Evolutionary conservation across 345 rosid species (phyloP), one percentile per base, ranked within the genome.

Genomic region (Eucalyptus sideroxylon): DNA sequence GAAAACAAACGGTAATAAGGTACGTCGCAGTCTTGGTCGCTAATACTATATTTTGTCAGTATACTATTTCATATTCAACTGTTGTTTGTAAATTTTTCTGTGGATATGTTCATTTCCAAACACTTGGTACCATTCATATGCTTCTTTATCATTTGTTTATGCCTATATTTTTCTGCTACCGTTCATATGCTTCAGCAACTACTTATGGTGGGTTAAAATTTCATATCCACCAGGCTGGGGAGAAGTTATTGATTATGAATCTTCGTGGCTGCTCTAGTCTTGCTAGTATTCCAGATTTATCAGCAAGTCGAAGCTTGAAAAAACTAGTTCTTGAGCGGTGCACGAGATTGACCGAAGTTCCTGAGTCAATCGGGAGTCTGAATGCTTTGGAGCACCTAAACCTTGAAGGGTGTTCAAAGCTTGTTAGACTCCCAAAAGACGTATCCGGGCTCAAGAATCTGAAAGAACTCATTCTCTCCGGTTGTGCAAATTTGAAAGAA

Each of bases 201-300:
- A 69, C 42, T 69, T 69, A 69, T 17, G 42, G 5, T 34, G 81
- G 81, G 4, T 31, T 17, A 69, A 16, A 31, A 85, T 85, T 50
- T 53, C 87, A 30, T n/a, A 3, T 85, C 55, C 19, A 86, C 27
- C 80, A 88, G 89, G 89, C 45, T 82, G 90, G 87, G 3, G 10
- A 53, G 89, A 94, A 89, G 50, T 91, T 95, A 90, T 87, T 83
- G 91, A 91, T 92, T 69, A 24, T 95, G 86, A 93, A 91, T 89
- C 94, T 95, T 30, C 85, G 26, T 14, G 55, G 80, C 87, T 95
- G 96, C 88, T 45, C 62, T 56, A 86, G 55, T 47, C 93, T 95
- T 42, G 89, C 87, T 53, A 87, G 77, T 87, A 86, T 93, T 82
- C 94, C 96, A 86, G 95, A 95, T 93, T 86, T 95, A 87, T 92